Conservation (phyloP, 2,329 filamentous ascomycete species). For the Aspergillus luchuensis region DNA sequence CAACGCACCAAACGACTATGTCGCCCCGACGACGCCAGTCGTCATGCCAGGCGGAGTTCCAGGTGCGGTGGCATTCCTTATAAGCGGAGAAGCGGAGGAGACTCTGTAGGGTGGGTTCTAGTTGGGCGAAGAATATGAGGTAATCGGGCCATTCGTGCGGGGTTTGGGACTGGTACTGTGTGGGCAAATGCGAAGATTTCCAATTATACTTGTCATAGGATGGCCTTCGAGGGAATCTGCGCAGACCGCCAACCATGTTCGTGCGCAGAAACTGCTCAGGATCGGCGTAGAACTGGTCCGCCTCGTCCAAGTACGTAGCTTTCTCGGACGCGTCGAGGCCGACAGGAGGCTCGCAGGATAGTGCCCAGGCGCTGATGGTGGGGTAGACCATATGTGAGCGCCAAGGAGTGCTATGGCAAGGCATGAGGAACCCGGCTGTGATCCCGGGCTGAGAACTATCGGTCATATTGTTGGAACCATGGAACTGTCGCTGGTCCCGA, state of each 20-base stretch:
- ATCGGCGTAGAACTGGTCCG: conserved; percentile 81
- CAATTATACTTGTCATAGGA: conserved; percentile 29
- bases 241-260: conserved; percentile 52
- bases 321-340: conserved; percentile 64
- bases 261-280: conserved; percentile 59
- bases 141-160: conserved; percentile 52
- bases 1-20: conserved; percentile 62
- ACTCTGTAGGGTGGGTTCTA: conserved; percentile 53
- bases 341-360: conserved; percentile 88
- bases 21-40: conserved; percentile 63
- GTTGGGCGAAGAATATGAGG: conserved; percentile 58
- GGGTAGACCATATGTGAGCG: conserved; percentile 81
- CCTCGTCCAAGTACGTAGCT: conserved; percentile 77
- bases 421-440: conserved; percentile 80
- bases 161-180: conserved; percentile 8
- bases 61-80: conserved; percentile 60
- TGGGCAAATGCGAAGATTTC: background rate
- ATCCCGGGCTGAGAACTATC: conserved; percentile 35
- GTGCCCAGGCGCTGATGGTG: conserved; percentile 73
- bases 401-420: conserved; percentile 96
- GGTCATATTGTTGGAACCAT: conserved; percentile 26
- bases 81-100: conserved; percentile 53
- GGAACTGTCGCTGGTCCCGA: conserved; percentile 68
- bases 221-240: conserved; percentile 35
- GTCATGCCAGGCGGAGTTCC: conserved; percentile 65